phyloP scores from a whole-genome alignment of 2,329 filamentous ascomycete genomes.

The Monilinia fructicola region DNA sequence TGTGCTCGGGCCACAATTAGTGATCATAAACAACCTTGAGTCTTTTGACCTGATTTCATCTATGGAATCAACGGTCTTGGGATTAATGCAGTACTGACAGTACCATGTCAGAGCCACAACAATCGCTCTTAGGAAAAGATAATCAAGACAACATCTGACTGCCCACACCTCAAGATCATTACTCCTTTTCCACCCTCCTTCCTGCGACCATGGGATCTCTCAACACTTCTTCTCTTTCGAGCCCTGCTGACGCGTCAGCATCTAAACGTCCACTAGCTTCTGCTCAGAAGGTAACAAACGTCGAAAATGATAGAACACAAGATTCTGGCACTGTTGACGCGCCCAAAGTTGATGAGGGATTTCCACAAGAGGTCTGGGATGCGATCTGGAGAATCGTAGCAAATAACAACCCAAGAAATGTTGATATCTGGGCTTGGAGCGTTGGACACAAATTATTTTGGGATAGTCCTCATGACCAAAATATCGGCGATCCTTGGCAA shows the following conservation, averaged over 20 bases:
- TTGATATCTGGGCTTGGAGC: not conserved
- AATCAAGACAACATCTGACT: not conserved
- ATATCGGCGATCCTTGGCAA: not conserved
- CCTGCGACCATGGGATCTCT: not conserved
- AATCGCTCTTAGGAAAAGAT: not conserved
- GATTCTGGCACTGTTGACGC: not conserved
- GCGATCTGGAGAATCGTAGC: not conserved
- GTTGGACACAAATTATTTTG: not conserved
- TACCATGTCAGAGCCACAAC: not conserved
- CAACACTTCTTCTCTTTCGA: not conserved
- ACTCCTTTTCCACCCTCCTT: not conserved
- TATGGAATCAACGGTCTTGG: too few species aligned
- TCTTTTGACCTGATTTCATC: not conserved
- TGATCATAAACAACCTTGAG: not conserved
- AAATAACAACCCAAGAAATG: not conserved
- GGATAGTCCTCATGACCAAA: too few species aligned
- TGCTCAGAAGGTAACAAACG: not conserved
- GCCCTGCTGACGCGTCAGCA: not conserved
- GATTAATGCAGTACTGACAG: not conserved
- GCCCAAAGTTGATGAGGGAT: not conserved
- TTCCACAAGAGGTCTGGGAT: not conserved
- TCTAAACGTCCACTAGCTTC: not conserved
- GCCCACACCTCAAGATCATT: too few species aligned
- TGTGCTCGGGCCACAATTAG: constrained; percentile 4
- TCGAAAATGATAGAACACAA: not conserved